Base-by-base conservation (phyloP, 352 stramenopile genomes). In the Phytophthora citrophthora region DNA sequence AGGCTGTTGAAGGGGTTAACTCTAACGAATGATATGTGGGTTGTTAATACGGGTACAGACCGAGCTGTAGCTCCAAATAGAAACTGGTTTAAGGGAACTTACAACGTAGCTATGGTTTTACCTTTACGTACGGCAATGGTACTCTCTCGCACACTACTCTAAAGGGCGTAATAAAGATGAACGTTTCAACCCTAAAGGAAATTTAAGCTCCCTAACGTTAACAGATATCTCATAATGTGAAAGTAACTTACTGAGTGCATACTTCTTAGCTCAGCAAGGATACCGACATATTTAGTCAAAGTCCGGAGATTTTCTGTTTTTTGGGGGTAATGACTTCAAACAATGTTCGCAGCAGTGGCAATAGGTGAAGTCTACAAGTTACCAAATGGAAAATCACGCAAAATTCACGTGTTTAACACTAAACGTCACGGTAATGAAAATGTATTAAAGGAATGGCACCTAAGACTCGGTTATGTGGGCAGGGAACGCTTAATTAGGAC, bases 211-310 rank as follows among this genome's bases (percentile, higher is more conserved):
- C 1, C 15, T 39, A 51, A 20, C 7, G 0, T 51, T 51, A 38
- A 24, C 2, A 10, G 11, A 45, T 10, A 8, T 45, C 3, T 20
- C 39, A 5, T 52, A 27, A 40, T 59, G 51, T 16, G 39, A 15
- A 9, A 50, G 51, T 34, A 50, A 50, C 20, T 32, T 59, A 12
- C 11, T 59, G 2, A 59, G 51, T 50, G 39, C 51, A n/a, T 49
- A 43, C 15, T 41, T 32, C 29, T 20, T 59, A 1, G n/a, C 51
- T 9, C 50, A 13, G 10, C 38, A 32, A 49, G 39, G 39, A 13
- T 59, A 29, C 23, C 13, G 13, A n/a, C 51, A 50, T 8, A 9
- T 52, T 15, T 39, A 59, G 27, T 11, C 51, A 32, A 59, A 50
- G 5, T 10, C 36, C 11, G 38, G 26, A 5, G 15, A 49, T 13